Percentiles rank a stretch among this genome's conserved stretches.
These are phyloP conservation scores for Aquilaria malaccensis DNA, from an alignment of 345 rosid genomes.

Conservation along the genomic window DNA sequence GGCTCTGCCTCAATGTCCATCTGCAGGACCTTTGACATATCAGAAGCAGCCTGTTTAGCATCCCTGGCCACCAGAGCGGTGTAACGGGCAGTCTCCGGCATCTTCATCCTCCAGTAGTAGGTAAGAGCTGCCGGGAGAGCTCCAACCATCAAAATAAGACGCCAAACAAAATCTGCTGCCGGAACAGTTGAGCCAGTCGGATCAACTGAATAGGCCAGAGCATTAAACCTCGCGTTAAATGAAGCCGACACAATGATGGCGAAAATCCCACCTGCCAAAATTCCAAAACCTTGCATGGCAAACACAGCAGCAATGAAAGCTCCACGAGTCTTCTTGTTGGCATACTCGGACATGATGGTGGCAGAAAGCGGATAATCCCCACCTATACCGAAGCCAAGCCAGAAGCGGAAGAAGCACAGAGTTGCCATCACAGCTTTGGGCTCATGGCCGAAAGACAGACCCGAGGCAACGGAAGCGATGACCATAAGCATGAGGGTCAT, in stretches of 20 bases:
- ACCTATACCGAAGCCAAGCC: slow-evolving; percentile 85
- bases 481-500: slow-evolving; percentile 79
- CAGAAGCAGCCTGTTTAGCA: slow-evolving; percentile 58
- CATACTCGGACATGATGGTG: slow-evolving; percentile 81
- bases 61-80: slow-evolving; percentile 85
- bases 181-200: slow-evolving; percentile 51
- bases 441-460: slow-evolving; percentile 47
- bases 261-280: slow-evolving; percentile 64
- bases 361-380: slow-evolving; percentile 85
- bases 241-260: slow-evolving; percentile 47
- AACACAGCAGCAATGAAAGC: slow-evolving; percentile 91
- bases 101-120: slow-evolving; percentile 75
- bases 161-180: slow-evolving; percentile 75
- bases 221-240: slow-evolving; percentile 39
- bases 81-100: slow-evolving; percentile 92
- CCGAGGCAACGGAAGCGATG: slow-evolving; percentile 53
- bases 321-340: slow-evolving; percentile 83
- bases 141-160: slow-evolving; percentile 72
- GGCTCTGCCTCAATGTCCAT: slow-evolving; percentile 55
- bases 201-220: slow-evolving; percentile 43
- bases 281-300: slow-evolving; percentile 92
- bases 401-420: slow-evolving; percentile 75
- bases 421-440: slow-evolving; percentile 49
- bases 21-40: slow-evolving; percentile 81
- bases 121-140: slow-evolving; percentile 78